phyloP scores from a whole-genome alignment of 768 basidiomycete species.

The Coprinellus aureogranulatus region DNA sequence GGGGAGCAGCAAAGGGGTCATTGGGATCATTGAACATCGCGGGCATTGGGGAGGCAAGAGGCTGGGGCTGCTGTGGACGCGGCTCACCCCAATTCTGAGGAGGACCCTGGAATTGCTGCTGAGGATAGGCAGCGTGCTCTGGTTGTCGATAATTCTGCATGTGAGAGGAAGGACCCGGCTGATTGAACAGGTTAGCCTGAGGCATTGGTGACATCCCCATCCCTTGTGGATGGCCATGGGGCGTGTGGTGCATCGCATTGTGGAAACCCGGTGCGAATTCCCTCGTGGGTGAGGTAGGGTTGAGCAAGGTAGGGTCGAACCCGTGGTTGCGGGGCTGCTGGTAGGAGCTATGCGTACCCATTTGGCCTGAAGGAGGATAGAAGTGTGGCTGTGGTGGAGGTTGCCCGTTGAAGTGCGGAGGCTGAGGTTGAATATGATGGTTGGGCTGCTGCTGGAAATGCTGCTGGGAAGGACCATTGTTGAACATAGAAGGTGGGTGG shows the following conservation, averaged over 20 bases:
- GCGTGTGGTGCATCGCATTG: background rate
- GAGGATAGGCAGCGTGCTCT: background rate
- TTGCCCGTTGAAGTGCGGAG: slow-evolving; percentile 1
- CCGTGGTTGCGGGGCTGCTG: slow-evolving; percentile 29
- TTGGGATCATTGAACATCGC: background rate
- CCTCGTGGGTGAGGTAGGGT: slow-evolving; percentile 38
- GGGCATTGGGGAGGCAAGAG: background rate
- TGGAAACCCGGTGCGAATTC: background rate
- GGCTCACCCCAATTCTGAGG: background rate
- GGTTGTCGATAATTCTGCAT: background rate
- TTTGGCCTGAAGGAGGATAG: slow-evolving; percentile 16
- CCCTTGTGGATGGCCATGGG: background rate
- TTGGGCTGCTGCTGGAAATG: background rate
- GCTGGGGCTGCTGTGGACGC: background rate
- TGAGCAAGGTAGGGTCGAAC: slow-evolving; percentile 53
- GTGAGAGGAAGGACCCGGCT: background rate
- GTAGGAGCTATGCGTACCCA: slow-evolving; percentile 34
- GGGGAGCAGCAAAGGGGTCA: background rate
- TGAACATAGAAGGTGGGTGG: background rate
- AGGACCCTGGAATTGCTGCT: background rate
- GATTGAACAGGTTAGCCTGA: background rate
- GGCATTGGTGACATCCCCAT: background rate
- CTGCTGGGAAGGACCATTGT: background rate
- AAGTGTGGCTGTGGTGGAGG: too few relatives aligned
- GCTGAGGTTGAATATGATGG: background rate